phyloP scores from a whole-genome alignment of 345 rosid species.

The Sisymbrium irio region DNA sequence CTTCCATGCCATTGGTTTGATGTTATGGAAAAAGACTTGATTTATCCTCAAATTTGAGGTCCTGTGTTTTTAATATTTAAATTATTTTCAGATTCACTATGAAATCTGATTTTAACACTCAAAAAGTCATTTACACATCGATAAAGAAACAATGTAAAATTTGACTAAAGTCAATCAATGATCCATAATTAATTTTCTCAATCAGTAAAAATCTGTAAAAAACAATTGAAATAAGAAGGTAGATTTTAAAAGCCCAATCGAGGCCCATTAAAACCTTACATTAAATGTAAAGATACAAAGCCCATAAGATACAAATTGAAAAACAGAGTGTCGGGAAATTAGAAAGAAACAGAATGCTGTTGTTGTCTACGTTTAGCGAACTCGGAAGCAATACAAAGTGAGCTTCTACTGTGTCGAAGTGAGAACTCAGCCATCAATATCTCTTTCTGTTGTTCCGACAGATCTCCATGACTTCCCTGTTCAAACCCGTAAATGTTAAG shows the following conservation, averaged over 20 bases:
- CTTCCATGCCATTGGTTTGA: background rate
- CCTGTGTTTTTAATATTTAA: background rate
- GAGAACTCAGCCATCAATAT: slow-evolving; percentile 84
- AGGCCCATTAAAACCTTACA: background rate
- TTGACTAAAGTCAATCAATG: background rate
- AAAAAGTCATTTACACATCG: background rate
- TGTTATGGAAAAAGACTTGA: background rate
- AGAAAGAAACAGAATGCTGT: background rate
- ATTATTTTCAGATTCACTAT: background rate
- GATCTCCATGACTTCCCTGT: slow-evolving; percentile 89
- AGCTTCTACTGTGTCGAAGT: slow-evolving; percentile 75
- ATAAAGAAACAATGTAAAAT: too few species aligned
- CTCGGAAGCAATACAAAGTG: slow-evolving; percentile 62
- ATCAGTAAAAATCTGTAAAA: background rate
- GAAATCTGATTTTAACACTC: background rate
- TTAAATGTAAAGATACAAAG: background rate
- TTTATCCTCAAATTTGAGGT: too few species aligned
- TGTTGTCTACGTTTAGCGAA: slow-evolving; percentile 51
- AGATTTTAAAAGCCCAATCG: background rate
- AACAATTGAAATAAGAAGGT: background rate
- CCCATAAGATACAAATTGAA: background rate
- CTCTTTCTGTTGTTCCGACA: slow-evolving; percentile 61
- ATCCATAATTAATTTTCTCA: background rate
- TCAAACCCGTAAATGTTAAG: background rate
- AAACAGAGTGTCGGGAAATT: background rate